These are phyloP conservation scores for Mrakia frigida DNA, from an alignment of 768 basidiomycete species.

Conservation along the genomic window DNA sequence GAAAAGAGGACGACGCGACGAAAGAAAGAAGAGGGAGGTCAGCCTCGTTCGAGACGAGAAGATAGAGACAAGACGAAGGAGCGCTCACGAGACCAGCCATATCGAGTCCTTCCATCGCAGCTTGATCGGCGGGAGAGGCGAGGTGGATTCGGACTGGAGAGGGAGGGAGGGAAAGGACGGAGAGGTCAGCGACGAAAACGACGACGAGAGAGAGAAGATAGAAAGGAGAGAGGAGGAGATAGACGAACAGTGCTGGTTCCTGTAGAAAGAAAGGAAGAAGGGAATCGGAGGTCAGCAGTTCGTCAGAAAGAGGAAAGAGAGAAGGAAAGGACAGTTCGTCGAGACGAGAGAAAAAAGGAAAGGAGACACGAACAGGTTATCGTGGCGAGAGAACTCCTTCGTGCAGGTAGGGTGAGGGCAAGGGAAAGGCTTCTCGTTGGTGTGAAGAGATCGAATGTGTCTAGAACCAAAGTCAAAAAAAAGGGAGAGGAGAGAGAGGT, in stretches of 20 bases:
- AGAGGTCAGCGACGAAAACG: slow-evolving; percentile 7
- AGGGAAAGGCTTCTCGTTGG: slow-evolving; percentile 50
- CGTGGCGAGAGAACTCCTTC: slow-evolving; percentile 70
- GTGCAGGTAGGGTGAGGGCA: slow-evolving; percentile 64
- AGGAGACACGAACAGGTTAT: slow-evolving; percentile 54
- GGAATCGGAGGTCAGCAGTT: too few species aligned
- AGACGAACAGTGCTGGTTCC: slow-evolving; percentile 55
- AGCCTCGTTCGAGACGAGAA: neutral
- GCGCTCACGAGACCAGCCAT: slow-evolving; percentile 7
- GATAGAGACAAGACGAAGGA: too few species aligned
- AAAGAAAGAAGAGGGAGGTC: too few species aligned
- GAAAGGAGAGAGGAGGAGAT: neutral
- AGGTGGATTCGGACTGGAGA: slow-evolving; percentile 56
- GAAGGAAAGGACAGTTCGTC: neutral
- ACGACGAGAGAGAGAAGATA: neutral
- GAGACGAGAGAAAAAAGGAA: neutral
- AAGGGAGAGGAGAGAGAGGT: neutral
- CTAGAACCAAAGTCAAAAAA: slow-evolving; percentile 47
- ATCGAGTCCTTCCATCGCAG: slow-evolving; percentile 23
- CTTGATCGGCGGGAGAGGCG: neutral
- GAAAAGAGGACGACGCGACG: too few species aligned
- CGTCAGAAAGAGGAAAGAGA: neutral
- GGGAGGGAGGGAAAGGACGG: neutral
- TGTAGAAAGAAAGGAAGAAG: neutral
- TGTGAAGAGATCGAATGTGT: slow-evolving; percentile 29